Evolutionary conservation across 345 rosid genomes (phyloP).

Genomic region (Murraya koenigii): DNA sequence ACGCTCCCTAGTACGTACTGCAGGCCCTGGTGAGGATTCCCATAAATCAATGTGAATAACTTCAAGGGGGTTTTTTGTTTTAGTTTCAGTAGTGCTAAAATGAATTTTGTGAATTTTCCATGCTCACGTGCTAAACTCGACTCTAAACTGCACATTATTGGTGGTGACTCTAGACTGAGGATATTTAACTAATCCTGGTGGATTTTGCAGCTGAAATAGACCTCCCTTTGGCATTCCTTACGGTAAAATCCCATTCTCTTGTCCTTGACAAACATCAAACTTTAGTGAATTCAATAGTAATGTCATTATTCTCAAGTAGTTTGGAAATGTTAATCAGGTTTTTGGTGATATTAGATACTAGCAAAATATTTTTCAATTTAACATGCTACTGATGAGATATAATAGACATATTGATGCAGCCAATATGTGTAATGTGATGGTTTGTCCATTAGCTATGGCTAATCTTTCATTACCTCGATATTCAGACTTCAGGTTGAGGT

Average conservation of each 20-base stretch:
- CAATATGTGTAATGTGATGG: background rate
- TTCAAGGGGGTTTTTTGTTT: background rate
- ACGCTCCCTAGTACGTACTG: too few species aligned
- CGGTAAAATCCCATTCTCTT: background rate
- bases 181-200: background rate
- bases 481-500: background rate
- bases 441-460: background rate
- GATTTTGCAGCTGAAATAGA: background rate
- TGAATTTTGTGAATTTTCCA: background rate
- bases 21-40: too few species aligned
- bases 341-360: background rate
- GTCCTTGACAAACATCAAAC: background rate
- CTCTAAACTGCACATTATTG: too few species aligned
- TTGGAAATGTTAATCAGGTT: background rate
- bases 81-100: background rate
- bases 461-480: background rate
- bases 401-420: background rate
- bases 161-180: too few species aligned
- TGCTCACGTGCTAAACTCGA: too few species aligned
- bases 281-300: background rate
- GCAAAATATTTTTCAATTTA: background rate
- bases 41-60: too few species aligned
- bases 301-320: background rate
- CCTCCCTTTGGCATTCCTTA: background rate
- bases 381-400: background rate